These are phyloP conservation scores for Tricholoma saponaceum DNA, from an alignment of 768 basidiomycete genomes.

Conservation along the genomic window DNA sequence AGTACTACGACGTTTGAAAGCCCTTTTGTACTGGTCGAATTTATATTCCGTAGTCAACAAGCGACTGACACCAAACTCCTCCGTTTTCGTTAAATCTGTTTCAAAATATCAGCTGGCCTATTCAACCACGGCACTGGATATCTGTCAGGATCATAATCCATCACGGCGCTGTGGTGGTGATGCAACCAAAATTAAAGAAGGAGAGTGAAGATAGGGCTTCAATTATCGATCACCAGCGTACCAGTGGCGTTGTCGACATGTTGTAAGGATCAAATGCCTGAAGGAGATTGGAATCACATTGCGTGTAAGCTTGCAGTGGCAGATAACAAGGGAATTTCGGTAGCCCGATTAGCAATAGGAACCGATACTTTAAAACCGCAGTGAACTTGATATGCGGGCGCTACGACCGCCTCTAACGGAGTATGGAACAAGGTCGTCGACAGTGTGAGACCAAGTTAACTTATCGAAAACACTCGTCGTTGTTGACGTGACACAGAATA, in stretches of 20 bases:
- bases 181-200: constrained; percentile 8
- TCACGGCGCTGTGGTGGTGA: constrained; percentile 6
- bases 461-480: constrained; percentile 14
- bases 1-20: neutral
- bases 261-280: constrained; percentile 4
- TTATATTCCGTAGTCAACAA: constrained; percentile 8
- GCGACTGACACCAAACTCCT: neutral
- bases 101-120: constrained; percentile 8
- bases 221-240: constrained; percentile 1
- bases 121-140: constrained; percentile 5
- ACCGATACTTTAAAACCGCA: constrained; percentile 2
- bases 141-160: constrained; percentile 6
- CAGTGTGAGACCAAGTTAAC: constrained; percentile 2
- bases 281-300: constrained; percentile 5
- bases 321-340: constrained; percentile 3
- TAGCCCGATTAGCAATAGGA: constrained; percentile 3
- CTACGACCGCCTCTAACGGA: constrained; percentile 15
- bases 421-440: neutral
- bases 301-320: neutral
- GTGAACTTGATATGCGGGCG: constrained; percentile 2
- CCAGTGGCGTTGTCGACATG: constrained; percentile 8
- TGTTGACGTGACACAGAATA: constrained; percentile 20
- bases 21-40: constrained; percentile 17
- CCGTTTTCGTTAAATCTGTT: constrained; percentile 5
- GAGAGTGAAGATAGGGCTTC: constrained; percentile 1